Conservation (phyloP, 208 protist species). For the Crithidia fasciculata region DNA sequence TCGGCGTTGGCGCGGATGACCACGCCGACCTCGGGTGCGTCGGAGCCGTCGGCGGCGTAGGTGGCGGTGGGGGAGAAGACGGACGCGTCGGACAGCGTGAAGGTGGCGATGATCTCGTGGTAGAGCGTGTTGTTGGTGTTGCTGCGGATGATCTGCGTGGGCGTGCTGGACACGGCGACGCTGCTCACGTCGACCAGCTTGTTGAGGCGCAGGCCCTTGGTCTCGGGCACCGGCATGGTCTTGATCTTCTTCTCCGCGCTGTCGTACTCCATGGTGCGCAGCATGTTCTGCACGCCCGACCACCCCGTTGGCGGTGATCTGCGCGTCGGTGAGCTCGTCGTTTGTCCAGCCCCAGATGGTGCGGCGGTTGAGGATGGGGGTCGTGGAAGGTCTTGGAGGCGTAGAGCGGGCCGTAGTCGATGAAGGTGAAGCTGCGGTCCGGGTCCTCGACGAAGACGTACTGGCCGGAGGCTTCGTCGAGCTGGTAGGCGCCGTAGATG, state of each 20-base stretch:
- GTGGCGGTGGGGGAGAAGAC: slow-evolving; percentile 13
- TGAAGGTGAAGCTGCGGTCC: slow-evolving; percentile 30
- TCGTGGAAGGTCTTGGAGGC: slow-evolving; percentile 46
- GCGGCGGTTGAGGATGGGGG: slow-evolving; percentile 36
- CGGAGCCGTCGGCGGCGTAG: slow-evolving; percentile 27
- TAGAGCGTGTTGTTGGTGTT: slow-evolving; percentile 26
- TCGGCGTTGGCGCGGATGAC: slow-evolving; percentile 27
- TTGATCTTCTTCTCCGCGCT: slow-evolving; percentile 34
- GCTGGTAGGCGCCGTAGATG: slow-evolving; percentile 36
- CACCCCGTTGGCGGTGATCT: slow-evolving; percentile 35
- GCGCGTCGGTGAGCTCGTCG: slow-evolving; percentile 40
- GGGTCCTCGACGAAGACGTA: slow-evolving; percentile 37
- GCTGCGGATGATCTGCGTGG: slow-evolving; percentile 15
- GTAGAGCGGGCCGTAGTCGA: slow-evolving; percentile 47
- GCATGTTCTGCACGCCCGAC: slow-evolving; percentile 39
- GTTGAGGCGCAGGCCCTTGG: slow-evolving; percentile 28
- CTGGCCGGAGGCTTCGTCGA: slow-evolving; percentile 11
- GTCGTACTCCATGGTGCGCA: slow-evolving; percentile 50
- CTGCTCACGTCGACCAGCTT: slow-evolving; percentile 15
- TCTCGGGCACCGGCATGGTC: slow-evolving; percentile 33
- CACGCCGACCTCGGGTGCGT: slow-evolving; percentile 45
- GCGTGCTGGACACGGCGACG: slow-evolving; percentile 19
- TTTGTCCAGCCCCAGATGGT: slow-evolving; percentile 43
- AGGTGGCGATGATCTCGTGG: slow-evolving; percentile 50
- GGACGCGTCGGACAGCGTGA: slow-evolving; percentile 29